Evolutionary conservation across 2,329 filamentous ascomycete genomes (phyloP), one percentile per base, ranked within the genome.

Genomic region (Calonectria naviculata): DNA sequence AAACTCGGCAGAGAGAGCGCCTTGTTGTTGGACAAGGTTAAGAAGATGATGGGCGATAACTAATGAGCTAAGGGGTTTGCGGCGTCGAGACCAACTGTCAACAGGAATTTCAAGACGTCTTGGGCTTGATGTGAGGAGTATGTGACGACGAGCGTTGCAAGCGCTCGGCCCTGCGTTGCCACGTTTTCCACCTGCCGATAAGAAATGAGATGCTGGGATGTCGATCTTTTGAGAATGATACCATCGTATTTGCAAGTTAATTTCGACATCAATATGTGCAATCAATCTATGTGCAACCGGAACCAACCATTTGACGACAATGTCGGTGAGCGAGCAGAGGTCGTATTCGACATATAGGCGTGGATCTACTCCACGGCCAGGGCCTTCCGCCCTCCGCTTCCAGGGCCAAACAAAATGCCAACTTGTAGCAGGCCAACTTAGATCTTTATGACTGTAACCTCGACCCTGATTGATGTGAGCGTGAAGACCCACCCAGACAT

Each of bases 1-100:
- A 95, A 94, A 84, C 82, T 98, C 58, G 95, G 95, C 2, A 88
- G 94, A 71, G 95, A 97, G 86, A 95, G 95, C 77, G 89, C 88
- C 38, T 87, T 96, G 42, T 78, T 98, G 77, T 84, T 98, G 67
- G 93, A 95, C 78, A 94, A 92, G 83, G 93, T 96, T 38, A 92
- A 93, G 86, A 91, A 87, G 80, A 86, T 97, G 82, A 89, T 97
- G 72, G 88, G 86, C 3, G 80, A 85, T 31, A 78, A 75, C 19
- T 78, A 61, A 73, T 62, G 68, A 21, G 17, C 17, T 13, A 42
- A 6, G 28, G 8, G 21, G 12, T n/a, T 12, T 34, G 24, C 28
- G 10, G 15, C 36, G 19, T 5, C n/a, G 31, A 38, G 19, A 21
- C 41, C 5, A 36, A 19, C 8, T 17, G 34, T n/a, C 29, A 29